These are phyloP conservation scores for Ochetophila trinervis DNA, from an alignment of 306 rosid species.

Conservation along the genomic window DNA sequence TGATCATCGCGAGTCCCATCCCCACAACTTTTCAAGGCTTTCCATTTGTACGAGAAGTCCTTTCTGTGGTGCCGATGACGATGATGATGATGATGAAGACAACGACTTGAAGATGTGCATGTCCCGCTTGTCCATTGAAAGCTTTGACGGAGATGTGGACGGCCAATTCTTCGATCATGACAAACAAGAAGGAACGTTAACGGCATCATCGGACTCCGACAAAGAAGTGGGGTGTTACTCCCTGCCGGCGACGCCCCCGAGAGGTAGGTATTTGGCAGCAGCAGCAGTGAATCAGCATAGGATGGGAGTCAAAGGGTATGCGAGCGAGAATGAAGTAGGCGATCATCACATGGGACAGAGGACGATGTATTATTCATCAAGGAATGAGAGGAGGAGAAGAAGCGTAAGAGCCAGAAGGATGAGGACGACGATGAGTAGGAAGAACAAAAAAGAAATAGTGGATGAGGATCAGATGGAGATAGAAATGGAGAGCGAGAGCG, in stretches of 20 bases:
- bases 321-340: conserved; percentile 54
- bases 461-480: conserved; percentile 4
- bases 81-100: conserved; percentile 15
- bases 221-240: conserved; percentile 49
- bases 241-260: conserved; percentile 54
- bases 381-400: conserved; percentile 32
- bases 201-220: conserved; percentile 50
- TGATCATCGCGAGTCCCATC: conserved; percentile 28
- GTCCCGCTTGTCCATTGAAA: conserved; percentile 52
- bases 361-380: conserved; percentile 6
- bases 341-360: conserved; percentile 2
- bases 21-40: conserved; percentile 54
- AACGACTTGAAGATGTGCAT: conserved; percentile 31
- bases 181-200: conserved; percentile 11
- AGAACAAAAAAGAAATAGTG: conserved; percentile 1
- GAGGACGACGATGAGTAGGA: background rate
- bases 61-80: conserved; percentile 27
- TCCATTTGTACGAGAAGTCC: conserved; percentile 56
- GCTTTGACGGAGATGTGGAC: conserved; percentile 48
- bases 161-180: conserved; percentile 35
- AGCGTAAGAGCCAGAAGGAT: conserved; percentile 14
- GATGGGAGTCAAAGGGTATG: conserved; percentile 41
- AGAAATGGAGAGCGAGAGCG: conserved; percentile 13
- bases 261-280: conserved; percentile 17
- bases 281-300: background rate